These are phyloP conservation scores for Colletotrichum theobromicola DNA, from an alignment of 2,329 filamentous ascomycete species.

Conservation along the genomic window DNA sequence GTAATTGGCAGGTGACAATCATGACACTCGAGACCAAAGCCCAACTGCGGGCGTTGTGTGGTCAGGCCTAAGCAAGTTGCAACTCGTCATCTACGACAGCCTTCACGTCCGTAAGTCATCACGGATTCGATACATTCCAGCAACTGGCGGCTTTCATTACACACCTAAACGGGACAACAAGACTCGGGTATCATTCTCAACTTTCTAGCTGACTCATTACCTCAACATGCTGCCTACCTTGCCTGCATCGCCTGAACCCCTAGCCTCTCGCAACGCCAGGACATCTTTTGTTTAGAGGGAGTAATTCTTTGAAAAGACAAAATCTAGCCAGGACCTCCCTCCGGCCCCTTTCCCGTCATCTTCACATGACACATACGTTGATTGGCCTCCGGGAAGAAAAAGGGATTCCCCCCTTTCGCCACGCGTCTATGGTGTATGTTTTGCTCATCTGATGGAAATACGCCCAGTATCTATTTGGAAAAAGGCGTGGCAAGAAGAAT, in stretches of 20 bases:
- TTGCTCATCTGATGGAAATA: neutral
- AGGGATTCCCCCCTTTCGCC: neutral
- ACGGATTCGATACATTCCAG: neutral
- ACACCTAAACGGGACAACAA: constrained; percentile 23
- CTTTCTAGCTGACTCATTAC: constrained; percentile 25
- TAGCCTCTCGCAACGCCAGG: neutral
- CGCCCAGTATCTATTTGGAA: neutral
- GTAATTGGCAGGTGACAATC: neutral
- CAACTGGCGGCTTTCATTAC: neutral
- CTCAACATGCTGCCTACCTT: constrained; percentile 10
- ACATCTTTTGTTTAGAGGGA: neutral
- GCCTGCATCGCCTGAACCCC: neutral
- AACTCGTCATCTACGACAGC: neutral
- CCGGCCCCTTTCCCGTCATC: neutral
- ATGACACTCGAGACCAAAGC: neutral
- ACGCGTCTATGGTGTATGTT: neutral
- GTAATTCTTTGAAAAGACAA: neutral
- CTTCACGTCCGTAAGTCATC: neutral
- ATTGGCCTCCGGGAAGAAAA: neutral
- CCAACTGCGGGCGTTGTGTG: neutral
- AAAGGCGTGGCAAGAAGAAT: neutral
- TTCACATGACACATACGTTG: neutral
- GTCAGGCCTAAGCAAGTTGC: rapidly evolving
- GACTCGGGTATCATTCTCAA: constrained; percentile 44
- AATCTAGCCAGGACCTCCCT: neutral